A percentile compares a stretch with the other conserved stretches of the same genome.
Conservation (phyloP, 164 flowering plant genomes). For the Vitis amurensis region DNA sequence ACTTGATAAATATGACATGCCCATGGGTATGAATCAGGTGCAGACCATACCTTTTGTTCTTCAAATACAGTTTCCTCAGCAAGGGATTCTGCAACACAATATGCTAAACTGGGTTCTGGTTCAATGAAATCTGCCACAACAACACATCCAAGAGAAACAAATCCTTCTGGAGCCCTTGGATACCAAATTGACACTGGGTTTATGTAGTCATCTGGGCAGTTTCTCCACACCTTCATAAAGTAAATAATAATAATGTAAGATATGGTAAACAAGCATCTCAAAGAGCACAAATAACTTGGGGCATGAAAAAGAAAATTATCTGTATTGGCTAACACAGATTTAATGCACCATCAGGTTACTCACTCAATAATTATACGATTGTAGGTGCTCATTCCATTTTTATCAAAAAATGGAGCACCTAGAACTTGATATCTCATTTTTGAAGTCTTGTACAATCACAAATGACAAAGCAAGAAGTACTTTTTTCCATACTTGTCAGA, state of each 20-base stretch:
- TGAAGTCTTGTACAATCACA: too few species aligned
- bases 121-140: slow-evolving; percentile 67
- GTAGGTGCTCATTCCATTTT: too few species aligned
- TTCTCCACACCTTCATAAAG: slow-evolving; percentile 85
- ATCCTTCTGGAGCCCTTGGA: slow-evolving; percentile 94
- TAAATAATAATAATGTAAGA: not conserved
- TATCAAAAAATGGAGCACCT: too few species aligned
- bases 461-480: too few species aligned
- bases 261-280: not conserved
- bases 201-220: slow-evolving; percentile 80
- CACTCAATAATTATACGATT: too few species aligned
- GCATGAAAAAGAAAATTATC: too few species aligned
- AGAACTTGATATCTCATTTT: too few species aligned
- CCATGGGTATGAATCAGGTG: slow-evolving; percentile 92
- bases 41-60: slow-evolving; percentile 76
- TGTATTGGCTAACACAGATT: too few species aligned
- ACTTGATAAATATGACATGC: slow-evolving; percentile 89
- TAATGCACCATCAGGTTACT: too few species aligned
- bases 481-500: too few species aligned
- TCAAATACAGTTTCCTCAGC: slow-evolving; percentile 74
- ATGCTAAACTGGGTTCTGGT: slow-evolving; percentile 52
- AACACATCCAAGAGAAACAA: slow-evolving; percentile 74
- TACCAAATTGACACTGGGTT: slow-evolving; percentile 82
- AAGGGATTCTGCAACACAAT: slow-evolving; percentile 65
- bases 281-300: too few species aligned